A percentile compares a stretch with the other conserved stretches of the same genome.
phyloP scores from a whole-genome alignment of 2,329 filamentous ascomycete genomes.

The Tympanopsis confertula region DNA sequence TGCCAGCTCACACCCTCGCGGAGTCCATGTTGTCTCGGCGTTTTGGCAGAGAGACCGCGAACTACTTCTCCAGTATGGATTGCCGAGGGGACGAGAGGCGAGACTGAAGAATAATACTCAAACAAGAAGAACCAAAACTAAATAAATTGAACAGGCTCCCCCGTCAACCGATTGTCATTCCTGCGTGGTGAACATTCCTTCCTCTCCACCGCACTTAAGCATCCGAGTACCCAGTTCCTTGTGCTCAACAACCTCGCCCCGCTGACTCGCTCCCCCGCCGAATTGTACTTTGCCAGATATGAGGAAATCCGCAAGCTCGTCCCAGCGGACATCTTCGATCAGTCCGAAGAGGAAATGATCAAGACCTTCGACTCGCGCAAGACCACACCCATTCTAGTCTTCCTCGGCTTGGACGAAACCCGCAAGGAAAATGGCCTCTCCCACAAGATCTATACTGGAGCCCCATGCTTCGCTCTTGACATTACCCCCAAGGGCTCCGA shows the following conservation, averaged over 20 bases:
- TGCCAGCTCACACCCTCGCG: conserved; percentile 4
- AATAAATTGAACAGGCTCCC: conserved; percentile 39
- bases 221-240: conserved; percentile 60
- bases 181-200: conserved; percentile 62
- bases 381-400: conserved; percentile 62
- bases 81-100: not conserved
- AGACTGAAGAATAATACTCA: not conserved
- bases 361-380: conserved; percentile 62
- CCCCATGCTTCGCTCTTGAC: conserved; percentile 82
- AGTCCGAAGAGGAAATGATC: conserved; percentile 62
- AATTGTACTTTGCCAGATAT: conserved; percentile 56
- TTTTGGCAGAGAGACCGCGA: conserved; percentile 69
- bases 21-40: conserved; percentile 62
- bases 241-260: conserved; percentile 71
- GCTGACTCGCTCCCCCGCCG: conserved; percentile 45
- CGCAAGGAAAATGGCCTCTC: conserved; percentile 32
- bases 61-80: conserved; percentile 59
- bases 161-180: conserved; percentile 70
- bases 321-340: conserved; percentile 58
- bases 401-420: conserved; percentile 70
- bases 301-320: conserved; percentile 58
- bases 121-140: not conserved
- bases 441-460: conserved; percentile 64
- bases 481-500: conserved; percentile 63
- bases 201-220: conserved; percentile 52